phyloP scores from a whole-genome alignment of 2,329 filamentous ascomycete species.

The Trichoderma atrobrunneum region DNA sequence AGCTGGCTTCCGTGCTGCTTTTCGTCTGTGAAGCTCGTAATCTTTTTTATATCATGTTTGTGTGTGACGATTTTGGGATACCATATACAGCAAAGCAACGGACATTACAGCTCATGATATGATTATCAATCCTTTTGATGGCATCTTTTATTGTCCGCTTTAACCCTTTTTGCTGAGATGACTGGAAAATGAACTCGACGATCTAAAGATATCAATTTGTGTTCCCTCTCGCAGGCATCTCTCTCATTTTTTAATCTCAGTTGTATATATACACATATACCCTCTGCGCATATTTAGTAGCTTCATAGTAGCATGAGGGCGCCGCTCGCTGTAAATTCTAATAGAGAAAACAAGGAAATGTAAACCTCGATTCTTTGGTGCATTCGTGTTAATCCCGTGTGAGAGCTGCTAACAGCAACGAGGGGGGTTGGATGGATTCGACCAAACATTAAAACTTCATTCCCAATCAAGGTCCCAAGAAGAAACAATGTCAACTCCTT shows the following conservation, averaged over 20 bases:
- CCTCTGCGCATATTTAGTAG: constrained; percentile 6
- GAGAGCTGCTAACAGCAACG: background rate
- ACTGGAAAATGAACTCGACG: background rate
- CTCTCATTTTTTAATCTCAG: background rate
- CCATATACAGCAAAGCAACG: background rate
- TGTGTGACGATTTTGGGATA: background rate
- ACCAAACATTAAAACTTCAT: background rate
- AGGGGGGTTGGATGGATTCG: background rate
- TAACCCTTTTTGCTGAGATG: background rate
- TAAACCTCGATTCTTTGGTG: background rate
- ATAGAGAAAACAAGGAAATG: background rate
- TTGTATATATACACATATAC: constrained; percentile 6
- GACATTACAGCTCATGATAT: background rate
- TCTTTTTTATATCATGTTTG: background rate
- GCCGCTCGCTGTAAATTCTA: background rate
- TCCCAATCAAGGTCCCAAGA: background rate
- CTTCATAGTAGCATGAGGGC: constrained; percentile 5
- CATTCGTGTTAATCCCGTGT: background rate
- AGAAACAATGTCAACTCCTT: background rate
- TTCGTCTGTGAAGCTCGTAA: background rate
- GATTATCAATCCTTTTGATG: background rate
- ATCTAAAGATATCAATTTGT: background rate
- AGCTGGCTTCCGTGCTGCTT: background rate
- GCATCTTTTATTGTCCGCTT: background rate
- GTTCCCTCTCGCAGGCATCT: background rate